A percentile compares a stretch with the other conserved stretches of the same genome.
These are phyloP conservation scores for Colletotrichum euphorbiae DNA, from an alignment of 2,329 filamentous ascomycete genomes.

Conservation along the genomic window DNA sequence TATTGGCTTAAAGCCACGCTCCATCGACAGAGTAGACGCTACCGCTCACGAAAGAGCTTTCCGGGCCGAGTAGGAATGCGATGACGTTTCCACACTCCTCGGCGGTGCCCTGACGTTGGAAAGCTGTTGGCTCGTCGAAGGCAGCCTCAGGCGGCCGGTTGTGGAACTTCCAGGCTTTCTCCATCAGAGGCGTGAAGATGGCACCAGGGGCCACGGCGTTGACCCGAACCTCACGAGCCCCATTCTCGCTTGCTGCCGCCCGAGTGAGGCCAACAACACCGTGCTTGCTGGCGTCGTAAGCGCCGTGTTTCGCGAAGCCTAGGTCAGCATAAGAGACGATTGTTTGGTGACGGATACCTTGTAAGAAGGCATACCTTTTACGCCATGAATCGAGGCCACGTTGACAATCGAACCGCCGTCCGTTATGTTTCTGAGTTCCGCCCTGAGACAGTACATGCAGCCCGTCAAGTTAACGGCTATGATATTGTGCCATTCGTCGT, in stretches of 20 bases:
- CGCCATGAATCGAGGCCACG: constrained; percentile 64
- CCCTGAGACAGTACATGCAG: constrained; percentile 63
- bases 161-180: constrained; percentile 53
- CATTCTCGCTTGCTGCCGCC: constrained; percentile 54
- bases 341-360: background rate
- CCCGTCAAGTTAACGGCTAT: constrained; percentile 63
- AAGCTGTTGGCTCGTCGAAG: constrained; percentile 56
- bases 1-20: constrained; percentile 50
- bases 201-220: constrained; percentile 62
- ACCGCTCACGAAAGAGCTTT: constrained; percentile 59
- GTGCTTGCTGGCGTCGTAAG: constrained; percentile 55
- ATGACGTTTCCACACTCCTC: constrained; percentile 61
- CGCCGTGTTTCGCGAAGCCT: constrained; percentile 50
- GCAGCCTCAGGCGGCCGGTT: constrained; percentile 50
- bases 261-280: constrained; percentile 52
- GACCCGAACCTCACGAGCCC: constrained; percentile 55
- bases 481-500: constrained; percentile 61
- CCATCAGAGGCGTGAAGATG: constrained; percentile 61
- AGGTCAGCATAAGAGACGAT: constrained; percentile 20
- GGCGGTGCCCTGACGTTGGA: constrained; percentile 57
- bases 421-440: constrained; percentile 57
- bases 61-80: constrained; percentile 60
- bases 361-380: constrained; percentile 45
- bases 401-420: constrained; percentile 70
- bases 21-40: constrained; percentile 61